Percentiles rank a stretch among this genome's conserved stretches.
These are phyloP conservation scores for Closterium sp. DNA, from an alignment of 139 green algal genomes.

Conservation along the genomic window DNA sequence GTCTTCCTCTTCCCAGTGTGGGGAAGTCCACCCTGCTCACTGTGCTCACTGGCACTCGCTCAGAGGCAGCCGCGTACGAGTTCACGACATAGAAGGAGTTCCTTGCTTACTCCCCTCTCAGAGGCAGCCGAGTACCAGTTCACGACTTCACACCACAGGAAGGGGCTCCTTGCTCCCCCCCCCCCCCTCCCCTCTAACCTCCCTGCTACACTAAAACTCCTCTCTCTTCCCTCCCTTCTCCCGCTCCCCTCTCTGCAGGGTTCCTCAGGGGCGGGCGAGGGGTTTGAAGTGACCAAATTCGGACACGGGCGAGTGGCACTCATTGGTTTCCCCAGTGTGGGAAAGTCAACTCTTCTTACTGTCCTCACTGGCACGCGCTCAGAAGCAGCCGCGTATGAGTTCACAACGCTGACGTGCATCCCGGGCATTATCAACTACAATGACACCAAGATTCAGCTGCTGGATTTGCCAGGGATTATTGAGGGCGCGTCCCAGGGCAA, in stretches of 20 bases:
- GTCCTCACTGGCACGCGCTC: not conserved
- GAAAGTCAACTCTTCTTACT: not conserved
- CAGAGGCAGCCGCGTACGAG: not conserved
- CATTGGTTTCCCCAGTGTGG: slow-evolving; percentile 73
- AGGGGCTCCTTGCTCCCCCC: no score
- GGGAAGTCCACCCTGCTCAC: not conserved
- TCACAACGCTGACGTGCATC: slow-evolving; percentile 98
- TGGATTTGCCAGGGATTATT: slow-evolving; percentile 99
- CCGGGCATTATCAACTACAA: slow-evolving; percentile 98
- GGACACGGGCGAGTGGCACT: slow-evolving; percentile 91
- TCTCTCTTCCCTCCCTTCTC: not conserved
- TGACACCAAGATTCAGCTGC: slow-evolving; percentile 97
- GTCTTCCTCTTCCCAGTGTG: slow-evolving; percentile 64
- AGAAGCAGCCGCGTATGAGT: slow-evolving; percentile 85
- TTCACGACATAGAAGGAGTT: no score
- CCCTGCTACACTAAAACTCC: not conserved
- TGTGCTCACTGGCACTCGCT: not conserved
- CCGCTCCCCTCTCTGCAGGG: not conserved
- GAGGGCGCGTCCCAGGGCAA: slow-evolving; percentile 76
- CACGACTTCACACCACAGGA: no score
- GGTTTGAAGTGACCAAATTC: slow-evolving; percentile 97
- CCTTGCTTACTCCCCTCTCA: no score
- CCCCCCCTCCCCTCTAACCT: no score
- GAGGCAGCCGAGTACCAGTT: no score
- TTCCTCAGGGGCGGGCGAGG: slow-evolving; percentile 65